Base-by-base conservation (phyloP, 306 rosid species). In the Rosa persica region DNA sequence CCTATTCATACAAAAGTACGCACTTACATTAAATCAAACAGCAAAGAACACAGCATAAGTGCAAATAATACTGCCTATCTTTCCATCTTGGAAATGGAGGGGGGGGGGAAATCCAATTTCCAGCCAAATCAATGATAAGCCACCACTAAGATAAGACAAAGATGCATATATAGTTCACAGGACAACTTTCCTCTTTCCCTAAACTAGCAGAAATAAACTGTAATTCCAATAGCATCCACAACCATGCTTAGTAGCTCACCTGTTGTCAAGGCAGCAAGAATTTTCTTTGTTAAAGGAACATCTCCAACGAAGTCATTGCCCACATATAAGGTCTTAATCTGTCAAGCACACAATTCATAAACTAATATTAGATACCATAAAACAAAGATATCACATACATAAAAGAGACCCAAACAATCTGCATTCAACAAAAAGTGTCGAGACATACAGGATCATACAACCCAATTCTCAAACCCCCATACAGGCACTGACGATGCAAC, bases 391-490 rank as follows among this genome's bases (percentile, higher is more conserved):
- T 49, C 23, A 69, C 23, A 69, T 47, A 39, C 68, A 76, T 61
- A 85, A 81, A 30, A 79, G 5, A n/a, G 1, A 78, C 38, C 34
- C 25, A 73, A 43, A 15, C 49, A 73, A 48, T 13, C 60, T 47
- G 38, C 46, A n/a, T 22, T 23, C 1, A 27, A 46, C 48, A 20
- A 62, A 25, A 52, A 58, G 46, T 67, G 47, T 19, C 51, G 64
- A 72, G 67, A 90, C 97, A 67, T 85, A 94, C 97, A 76, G 98
- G 98, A 77, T 95, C 98, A 80, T 95, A 95, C 81, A 95, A 70
- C 65, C 97, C 98, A 71, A 95, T 90, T 85, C 98, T 85, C 83
- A 95, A 86, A 71, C 98, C 98, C 60, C 98, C 98, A 77, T 82
- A 91, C 30, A 95, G 43, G 70, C 98, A 95, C 58, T 95, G 98